Conservation (phyloP, 331 rosid genomes). For the Stylosanthes scabra region DNA sequence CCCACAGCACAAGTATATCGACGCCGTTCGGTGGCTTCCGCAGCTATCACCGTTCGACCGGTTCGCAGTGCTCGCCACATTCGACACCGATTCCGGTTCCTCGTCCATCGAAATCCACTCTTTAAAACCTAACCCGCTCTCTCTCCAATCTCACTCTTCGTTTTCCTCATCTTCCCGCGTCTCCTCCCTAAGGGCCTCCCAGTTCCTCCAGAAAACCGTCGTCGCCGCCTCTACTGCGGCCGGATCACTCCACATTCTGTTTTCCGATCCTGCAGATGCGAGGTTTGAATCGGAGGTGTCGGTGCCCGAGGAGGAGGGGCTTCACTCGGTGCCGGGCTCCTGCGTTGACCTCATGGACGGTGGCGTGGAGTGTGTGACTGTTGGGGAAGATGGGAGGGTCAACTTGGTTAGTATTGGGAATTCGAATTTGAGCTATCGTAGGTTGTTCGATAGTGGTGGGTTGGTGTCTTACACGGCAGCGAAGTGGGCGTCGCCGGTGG, state of each 20-base stretch:
- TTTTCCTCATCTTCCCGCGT: constrained; percentile 68
- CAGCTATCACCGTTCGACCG: constrained; percentile 67
- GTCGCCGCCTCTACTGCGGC: constrained; percentile 63
- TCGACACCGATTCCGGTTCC: constrained; percentile 63
- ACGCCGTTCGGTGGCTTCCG: constrained; percentile 94
- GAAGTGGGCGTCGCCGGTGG: constrained; percentile 91
- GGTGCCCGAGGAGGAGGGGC: constrained; percentile 52
- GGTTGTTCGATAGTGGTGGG: constrained; percentile 79
- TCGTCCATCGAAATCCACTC: constrained; percentile 68
- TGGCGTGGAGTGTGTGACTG: constrained; percentile 74
- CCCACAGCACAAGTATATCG: constrained; percentile 74
- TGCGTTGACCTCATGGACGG: constrained; percentile 74
- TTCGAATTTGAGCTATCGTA: constrained; percentile 51
- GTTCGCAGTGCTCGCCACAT: constrained; percentile 63
- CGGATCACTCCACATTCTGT: constrained; percentile 77
- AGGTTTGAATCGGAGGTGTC: constrained; percentile 60
- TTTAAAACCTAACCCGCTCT: constrained; percentile 43
- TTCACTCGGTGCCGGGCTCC: constrained; percentile 60
- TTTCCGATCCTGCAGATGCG: constrained; percentile 55
- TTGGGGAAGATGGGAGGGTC: constrained; percentile 86
- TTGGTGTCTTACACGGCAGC: constrained; percentile 75
- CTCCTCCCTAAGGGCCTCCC: constrained; percentile 68
- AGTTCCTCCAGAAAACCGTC: constrained; percentile 57
- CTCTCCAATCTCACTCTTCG: constrained; percentile 53
- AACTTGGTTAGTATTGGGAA: constrained; percentile 67